These are phyloP conservation scores for Auriscalpium microsporum DNA, from an alignment of 768 basidiomycete species.

Conservation along the genomic window DNA sequence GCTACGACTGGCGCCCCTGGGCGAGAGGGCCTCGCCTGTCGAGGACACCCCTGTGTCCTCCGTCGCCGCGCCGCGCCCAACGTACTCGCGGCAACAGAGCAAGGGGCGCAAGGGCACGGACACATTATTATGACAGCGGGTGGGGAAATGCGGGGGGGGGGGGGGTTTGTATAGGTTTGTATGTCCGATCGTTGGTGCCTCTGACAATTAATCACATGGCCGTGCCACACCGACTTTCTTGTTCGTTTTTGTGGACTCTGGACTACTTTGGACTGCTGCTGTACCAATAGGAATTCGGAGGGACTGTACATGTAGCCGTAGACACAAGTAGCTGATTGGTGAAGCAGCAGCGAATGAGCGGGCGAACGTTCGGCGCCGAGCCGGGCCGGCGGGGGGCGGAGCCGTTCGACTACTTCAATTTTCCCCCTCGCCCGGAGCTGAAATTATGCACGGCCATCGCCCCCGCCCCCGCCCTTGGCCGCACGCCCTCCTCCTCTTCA, in stretches of 20 bases:
- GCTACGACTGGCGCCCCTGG: not conserved
- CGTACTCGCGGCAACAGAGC: slow-evolving; percentile 7
- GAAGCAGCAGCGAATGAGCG: not conserved
- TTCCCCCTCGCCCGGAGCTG: not conserved
- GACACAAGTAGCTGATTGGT: too few species aligned
- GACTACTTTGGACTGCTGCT: too few species aligned
- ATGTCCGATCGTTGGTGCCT: too few species aligned
- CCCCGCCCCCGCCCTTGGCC: not conserved
- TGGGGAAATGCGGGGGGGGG: too few species aligned
- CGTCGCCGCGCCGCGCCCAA: slow-evolving; percentile 8
- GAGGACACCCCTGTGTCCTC: not conserved
- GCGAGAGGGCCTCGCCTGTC: not conserved
- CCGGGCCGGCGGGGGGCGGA: not conserved
- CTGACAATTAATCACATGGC: too few species aligned
- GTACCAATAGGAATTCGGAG: too few species aligned
- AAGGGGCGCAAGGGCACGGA: not conserved
- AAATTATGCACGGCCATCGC: not conserved
- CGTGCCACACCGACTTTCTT: too few species aligned
- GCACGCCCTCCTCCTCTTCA: not conserved
- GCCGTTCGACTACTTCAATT: not conserved
- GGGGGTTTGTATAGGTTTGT: too few species aligned
- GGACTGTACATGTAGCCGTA: too few species aligned
- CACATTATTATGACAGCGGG: too few species aligned
- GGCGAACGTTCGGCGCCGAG: not conserved
- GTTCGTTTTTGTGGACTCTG: too few species aligned